A percentile compares a stretch with the other conserved stretches of the same genome.
Conservation (phyloP, 306 rosid genomes). For the Rosa persica region DNA sequence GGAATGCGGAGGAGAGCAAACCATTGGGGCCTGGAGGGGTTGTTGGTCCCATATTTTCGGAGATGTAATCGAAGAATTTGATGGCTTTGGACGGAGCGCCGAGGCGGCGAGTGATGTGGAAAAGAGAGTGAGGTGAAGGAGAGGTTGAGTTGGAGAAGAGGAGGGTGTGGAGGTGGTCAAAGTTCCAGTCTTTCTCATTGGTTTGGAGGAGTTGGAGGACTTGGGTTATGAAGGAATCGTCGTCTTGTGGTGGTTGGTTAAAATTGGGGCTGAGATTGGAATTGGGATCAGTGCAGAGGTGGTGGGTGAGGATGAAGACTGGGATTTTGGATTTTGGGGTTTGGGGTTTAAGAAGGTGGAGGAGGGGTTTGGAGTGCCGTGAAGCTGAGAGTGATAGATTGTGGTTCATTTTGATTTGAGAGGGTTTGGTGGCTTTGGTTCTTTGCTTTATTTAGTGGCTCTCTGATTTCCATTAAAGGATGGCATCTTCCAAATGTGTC, state of each 20-base stretch:
- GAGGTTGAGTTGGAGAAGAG: slow-evolving; percentile 38
- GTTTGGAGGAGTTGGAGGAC: slow-evolving; percentile 45
- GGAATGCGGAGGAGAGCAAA: slow-evolving; percentile 41
- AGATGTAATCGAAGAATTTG: slow-evolving; percentile 33
- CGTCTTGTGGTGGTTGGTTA: neutral
- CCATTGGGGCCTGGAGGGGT: neutral
- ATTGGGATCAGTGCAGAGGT: slow-evolving; percentile 17
- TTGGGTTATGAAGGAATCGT: slow-evolving; percentile 25
- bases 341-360: slow-evolving; percentile 22
- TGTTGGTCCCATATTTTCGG: neutral
- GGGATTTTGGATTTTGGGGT: neutral
- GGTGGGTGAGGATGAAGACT: slow-evolving; percentile 17
- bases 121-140: slow-evolving; percentile 34
- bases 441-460: too few species aligned
- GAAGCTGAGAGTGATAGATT: neutral
- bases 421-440: neutral
- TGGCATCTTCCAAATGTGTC: too few species aligned
- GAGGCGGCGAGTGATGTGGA: slow-evolving; percentile 45
- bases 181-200: slow-evolving; percentile 43
- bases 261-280: neutral
- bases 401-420: slow-evolving; percentile 7
- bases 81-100: slow-evolving; percentile 29
- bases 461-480: too few species aligned
- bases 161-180: slow-evolving; percentile 39
- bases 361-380: too few species aligned